A percentile compares a stretch with the other conserved stretches of the same genome.
phyloP scores from a whole-genome alignment of 208 protist species.

The Leishmania guyanensis region DNA sequence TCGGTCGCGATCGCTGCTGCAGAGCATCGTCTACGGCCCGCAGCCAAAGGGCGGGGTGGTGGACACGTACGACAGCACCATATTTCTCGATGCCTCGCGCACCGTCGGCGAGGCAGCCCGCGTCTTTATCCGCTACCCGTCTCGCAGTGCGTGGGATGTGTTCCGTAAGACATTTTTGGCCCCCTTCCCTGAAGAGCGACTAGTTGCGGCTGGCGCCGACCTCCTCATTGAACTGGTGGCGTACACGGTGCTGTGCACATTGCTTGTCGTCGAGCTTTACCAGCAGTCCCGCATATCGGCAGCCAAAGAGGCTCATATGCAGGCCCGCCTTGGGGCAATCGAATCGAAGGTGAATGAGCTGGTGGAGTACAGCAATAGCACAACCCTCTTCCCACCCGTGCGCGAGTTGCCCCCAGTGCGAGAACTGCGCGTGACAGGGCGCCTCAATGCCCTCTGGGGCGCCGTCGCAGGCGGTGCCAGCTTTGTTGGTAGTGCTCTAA shows the following conservation, averaged over 20 bases:
- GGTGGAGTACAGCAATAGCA: slow-evolving; percentile 33
- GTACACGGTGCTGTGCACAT: slow-evolving; percentile 62
- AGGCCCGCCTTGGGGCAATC: slow-evolving; percentile 64
- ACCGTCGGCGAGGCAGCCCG: slow-evolving; percentile 54
- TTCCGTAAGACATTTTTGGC: slow-evolving; percentile 73
- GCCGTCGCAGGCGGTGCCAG: slow-evolving; percentile 23
- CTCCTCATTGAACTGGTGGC: slow-evolving; percentile 81
- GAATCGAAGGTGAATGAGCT: slow-evolving; percentile 85
- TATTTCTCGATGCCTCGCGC: slow-evolving; percentile 54
- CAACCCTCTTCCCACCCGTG: slow-evolving; percentile 16
- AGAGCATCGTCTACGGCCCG: slow-evolving; percentile 60
- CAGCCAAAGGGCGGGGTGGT: slow-evolving; percentile 29
- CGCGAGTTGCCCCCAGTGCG: slow-evolving; percentile 43
- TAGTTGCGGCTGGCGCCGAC: slow-evolving; percentile 76
- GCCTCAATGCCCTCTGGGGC: slow-evolving; percentile 35
- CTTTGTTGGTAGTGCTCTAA: slow-evolving; percentile 16
- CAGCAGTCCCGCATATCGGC: slow-evolving; percentile 48
- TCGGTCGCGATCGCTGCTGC: slow-evolving; percentile 73
- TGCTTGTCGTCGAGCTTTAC: slow-evolving; percentile 70
- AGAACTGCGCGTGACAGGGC: slow-evolving; percentile 39
- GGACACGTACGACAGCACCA: slow-evolving; percentile 57
- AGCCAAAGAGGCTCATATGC: slow-evolving; percentile 60
- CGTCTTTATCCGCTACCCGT: slow-evolving; percentile 70
- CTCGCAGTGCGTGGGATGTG: slow-evolving; percentile 74
- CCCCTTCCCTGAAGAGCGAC: slow-evolving; percentile 67